phyloP scores from a whole-genome alignment of 192 early-diverging fungal species.

The Diversispora epigaea region DNA sequence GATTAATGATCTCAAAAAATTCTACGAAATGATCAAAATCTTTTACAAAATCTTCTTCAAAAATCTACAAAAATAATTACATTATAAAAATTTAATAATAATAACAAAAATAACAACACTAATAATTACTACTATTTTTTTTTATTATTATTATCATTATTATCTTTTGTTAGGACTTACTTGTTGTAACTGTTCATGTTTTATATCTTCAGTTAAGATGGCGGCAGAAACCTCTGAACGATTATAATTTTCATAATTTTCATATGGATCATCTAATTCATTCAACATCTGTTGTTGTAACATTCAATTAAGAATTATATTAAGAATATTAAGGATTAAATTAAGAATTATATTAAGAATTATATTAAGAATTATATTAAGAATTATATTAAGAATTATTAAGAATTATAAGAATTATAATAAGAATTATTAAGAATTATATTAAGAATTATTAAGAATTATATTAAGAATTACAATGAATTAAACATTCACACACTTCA shows the following conservation, averaged over 20 bases:
- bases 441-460: too few species aligned
- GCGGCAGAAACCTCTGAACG: slow-evolving; percentile 4
- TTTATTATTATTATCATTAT: too few species aligned
- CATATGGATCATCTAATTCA: slow-evolving; percentile 4
- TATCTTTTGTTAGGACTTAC: background rate
- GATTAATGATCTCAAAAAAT: background rate
- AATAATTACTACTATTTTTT: background rate
- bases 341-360: too few species aligned
- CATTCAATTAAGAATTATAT: too few species aligned
- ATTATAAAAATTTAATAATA: background rate
- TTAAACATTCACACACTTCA: too few species aligned
- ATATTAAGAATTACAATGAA: too few species aligned
- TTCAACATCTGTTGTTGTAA: background rate
- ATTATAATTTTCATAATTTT: slow-evolving; percentile 8
- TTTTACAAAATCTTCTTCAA: background rate
- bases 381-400: too few species aligned
- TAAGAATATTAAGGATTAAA: too few species aligned
- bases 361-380: too few species aligned
- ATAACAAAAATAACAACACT: background rate
- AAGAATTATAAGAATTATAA: too few species aligned
- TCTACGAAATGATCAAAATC: slow-evolving; percentile 10
- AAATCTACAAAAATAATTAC: background rate
- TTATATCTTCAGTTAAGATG: slow-evolving; percentile 10
- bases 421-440: too few species aligned
- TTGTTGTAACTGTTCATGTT: slow-evolving; percentile 13